A percentile compares a stretch with the other conserved stretches of the same genome.
Conservation (phyloP, 768 basidiomycete genomes). For the Pleurotus giganteus region DNA sequence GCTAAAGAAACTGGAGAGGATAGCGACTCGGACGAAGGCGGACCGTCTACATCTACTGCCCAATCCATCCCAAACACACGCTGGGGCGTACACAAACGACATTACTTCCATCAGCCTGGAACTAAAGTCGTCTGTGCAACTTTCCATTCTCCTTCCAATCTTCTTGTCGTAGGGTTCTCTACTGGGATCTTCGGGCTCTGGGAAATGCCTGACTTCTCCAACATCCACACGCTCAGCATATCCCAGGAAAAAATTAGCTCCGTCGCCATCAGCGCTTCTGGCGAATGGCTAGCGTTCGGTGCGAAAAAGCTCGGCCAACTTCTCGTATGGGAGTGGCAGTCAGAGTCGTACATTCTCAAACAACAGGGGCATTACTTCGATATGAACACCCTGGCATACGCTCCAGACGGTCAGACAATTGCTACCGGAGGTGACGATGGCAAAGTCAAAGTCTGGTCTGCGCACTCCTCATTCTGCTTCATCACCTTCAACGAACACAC, state of each 20-base stretch:
- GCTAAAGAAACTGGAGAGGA: slow-evolving; percentile 63
- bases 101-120: slow-evolving; percentile 88
- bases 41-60: slow-evolving; percentile 50
- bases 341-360: slow-evolving; percentile 94
- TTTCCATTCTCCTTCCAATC: slow-evolving; percentile 79
- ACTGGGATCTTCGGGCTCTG: slow-evolving; percentile 96
- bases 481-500: slow-evolving; percentile 96
- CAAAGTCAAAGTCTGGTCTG: slow-evolving; percentile 98
- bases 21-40: slow-evolving; percentile 48
- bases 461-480: slow-evolving; percentile 94
- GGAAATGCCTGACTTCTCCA: slow-evolving; percentile 94
- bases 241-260: slow-evolving; percentile 98
- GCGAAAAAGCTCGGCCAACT: slow-evolving; percentile 93
- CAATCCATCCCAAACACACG: slow-evolving; percentile 61
- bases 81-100: slow-evolving; percentile 87
- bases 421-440: slow-evolving; percentile 98
- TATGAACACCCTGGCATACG: slow-evolving; percentile 93
- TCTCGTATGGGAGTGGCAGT: slow-evolving; percentile 99
- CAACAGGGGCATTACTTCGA: slow-evolving; percentile 98
- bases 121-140: slow-evolving; percentile 89
- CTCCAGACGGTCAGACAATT: slow-evolving; percentile 90
- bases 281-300: slow-evolving; percentile 99
- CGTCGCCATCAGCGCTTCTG: slow-evolving; percentile 86
- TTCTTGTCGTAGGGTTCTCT: slow-evolving; percentile 93
- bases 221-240: slow-evolving; percentile 94